Evolutionary conservation across 2,329 filamentous ascomycete genomes (phyloP).

Genomic region (Paracorniculantispora psalliotae): DNA sequence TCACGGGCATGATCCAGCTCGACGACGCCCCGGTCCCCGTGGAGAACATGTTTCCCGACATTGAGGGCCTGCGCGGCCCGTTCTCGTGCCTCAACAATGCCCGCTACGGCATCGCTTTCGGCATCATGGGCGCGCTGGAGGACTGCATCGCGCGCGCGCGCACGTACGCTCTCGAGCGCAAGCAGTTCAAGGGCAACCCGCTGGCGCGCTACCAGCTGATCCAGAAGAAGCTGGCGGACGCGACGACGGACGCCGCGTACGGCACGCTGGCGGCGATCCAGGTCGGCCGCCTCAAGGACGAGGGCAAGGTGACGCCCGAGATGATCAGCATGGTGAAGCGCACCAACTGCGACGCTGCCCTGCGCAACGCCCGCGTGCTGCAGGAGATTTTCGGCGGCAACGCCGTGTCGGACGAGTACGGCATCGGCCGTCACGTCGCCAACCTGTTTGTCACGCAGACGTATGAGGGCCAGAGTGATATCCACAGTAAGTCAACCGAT

Average conservation of each 20-base stretch:
- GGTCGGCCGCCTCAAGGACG: slow-evolving; percentile 88
- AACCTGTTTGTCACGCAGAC: slow-evolving; percentile 97
- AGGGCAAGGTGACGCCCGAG: slow-evolving; percentile 81
- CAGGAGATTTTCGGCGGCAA: slow-evolving; percentile 98
- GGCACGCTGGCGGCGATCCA: slow-evolving; percentile 87
- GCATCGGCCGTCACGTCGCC: slow-evolving; percentile 88
- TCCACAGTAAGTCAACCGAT: slow-evolving; percentile 70
- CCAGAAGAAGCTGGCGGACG: slow-evolving; percentile 96
- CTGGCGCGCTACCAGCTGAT: slow-evolving; percentile 94
- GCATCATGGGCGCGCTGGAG: slow-evolving; percentile 88
- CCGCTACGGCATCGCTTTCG: slow-evolving; percentile 88
- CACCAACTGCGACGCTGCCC: slow-evolving; percentile 90
- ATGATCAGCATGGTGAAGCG: slow-evolving; percentile 98
- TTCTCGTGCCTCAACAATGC: slow-evolving; percentile 95
- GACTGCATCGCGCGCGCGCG: slow-evolving; percentile 80
- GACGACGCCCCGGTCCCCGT: slow-evolving; percentile 84
- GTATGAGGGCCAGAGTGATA: slow-evolving; percentile 97
- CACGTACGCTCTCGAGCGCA: slow-evolving; percentile 84
- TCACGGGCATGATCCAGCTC: slow-evolving; percentile 97
- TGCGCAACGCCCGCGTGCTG: slow-evolving; percentile 71
- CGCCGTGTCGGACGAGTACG: slow-evolving; percentile 96
- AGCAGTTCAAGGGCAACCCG: slow-evolving; percentile 94
- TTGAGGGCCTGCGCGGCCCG: slow-evolving; percentile 81
- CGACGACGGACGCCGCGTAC: slow-evolving; percentile 82
- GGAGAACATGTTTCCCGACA: slow-evolving; percentile 88